Evolutionary conservation across 805 yeast genomes (phyloP).

Genomic region (Lipomyces spencermartinsiae): DNA sequence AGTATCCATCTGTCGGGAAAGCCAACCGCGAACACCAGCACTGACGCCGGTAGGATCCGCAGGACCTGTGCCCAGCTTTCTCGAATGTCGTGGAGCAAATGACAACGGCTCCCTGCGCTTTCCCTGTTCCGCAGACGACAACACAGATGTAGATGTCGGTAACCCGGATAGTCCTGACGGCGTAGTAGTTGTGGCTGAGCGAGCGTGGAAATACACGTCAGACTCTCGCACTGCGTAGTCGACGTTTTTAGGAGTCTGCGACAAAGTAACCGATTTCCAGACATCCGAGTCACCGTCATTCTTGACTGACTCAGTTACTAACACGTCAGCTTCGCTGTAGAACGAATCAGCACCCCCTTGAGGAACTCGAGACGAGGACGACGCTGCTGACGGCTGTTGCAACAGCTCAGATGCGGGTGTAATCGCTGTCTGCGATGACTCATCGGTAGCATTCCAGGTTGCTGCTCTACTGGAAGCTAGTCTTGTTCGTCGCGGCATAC

Average conservation of each 20-base stretch:
- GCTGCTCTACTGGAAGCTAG: background rate
- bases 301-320: background rate
- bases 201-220: slow-evolving; percentile 51
- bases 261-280: slow-evolving; percentile 17
- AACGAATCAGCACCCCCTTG: background rate
- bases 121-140: background rate
- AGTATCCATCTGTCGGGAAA: slow-evolving; percentile 27
- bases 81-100: slow-evolving; percentile 18
- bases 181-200: slow-evolving; percentile 15
- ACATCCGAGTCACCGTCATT: slow-evolving; percentile 12
- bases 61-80: slow-evolving; percentile 41
- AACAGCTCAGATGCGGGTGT: background rate
- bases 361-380: background rate
- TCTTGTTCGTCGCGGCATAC: slow-evolving; percentile 32
- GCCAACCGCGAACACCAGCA: slow-evolving; percentile 41
- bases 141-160: background rate
- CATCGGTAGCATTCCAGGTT: background rate
- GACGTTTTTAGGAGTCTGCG: slow-evolving; percentile 35
- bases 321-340: background rate
- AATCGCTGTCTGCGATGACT: background rate
- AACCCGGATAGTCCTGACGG: slow-evolving; percentile 13
- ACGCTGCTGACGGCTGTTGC: background rate
- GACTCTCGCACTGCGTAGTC: slow-evolving; percentile 69
- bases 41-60: slow-evolving; percentile 41
- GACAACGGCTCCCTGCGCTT: slow-evolving; percentile 38